Evolutionary conservation across 108 stramenopile genomes (phyloP).

Genomic region (Pelagomonas calceolata): DNA sequence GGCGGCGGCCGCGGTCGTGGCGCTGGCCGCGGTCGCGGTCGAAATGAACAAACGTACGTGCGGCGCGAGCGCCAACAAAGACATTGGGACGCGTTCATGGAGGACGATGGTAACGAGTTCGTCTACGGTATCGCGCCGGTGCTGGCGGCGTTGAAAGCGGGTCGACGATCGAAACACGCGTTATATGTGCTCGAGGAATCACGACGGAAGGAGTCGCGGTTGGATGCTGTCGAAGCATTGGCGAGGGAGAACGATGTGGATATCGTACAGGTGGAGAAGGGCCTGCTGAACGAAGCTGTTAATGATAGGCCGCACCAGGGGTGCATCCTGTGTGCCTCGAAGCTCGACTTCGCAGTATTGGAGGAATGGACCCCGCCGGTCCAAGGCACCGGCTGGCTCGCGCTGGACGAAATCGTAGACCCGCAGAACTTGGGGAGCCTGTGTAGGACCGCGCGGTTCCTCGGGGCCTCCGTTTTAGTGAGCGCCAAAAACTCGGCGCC

Average conservation of each 20-base stretch:
- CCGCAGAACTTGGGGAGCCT: slow-evolving; percentile 84
- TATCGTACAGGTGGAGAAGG: slow-evolving; percentile 62
- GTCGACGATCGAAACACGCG: not conserved
- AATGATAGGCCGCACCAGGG: slow-evolving; percentile 84
- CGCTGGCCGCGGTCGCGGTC: too few species aligned
- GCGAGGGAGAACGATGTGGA: slow-evolving; percentile 47
- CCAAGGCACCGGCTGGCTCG: slow-evolving; percentile 55
- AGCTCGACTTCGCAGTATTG: slow-evolving; percentile 50
- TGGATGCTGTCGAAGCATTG: slow-evolving; percentile 36
- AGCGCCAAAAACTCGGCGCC: slow-evolving; percentile 80
- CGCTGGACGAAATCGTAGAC: slow-evolving; percentile 79
- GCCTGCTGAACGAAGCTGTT: slow-evolving; percentile 59
- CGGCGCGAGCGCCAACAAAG: not conserved
- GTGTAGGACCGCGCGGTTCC: slow-evolving; percentile 63
- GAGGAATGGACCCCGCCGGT: slow-evolving; percentile 15
- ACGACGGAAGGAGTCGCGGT: slow-evolving; percentile 40
- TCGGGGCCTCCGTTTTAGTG: slow-evolving; percentile 60
- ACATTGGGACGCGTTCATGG: not conserved
- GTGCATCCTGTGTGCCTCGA: slow-evolving; percentile 61
- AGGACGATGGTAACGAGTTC: not conserved
- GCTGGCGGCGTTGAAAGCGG: not conserved
- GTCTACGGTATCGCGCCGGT: not conserved
- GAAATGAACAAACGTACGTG: not conserved
- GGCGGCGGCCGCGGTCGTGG: too few species aligned
- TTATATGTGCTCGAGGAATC: not conserved